These are phyloP conservation scores for Exidia glandulosa DNA, from an alignment of 768 basidiomycete genomes.

Conservation along the genomic window DNA sequence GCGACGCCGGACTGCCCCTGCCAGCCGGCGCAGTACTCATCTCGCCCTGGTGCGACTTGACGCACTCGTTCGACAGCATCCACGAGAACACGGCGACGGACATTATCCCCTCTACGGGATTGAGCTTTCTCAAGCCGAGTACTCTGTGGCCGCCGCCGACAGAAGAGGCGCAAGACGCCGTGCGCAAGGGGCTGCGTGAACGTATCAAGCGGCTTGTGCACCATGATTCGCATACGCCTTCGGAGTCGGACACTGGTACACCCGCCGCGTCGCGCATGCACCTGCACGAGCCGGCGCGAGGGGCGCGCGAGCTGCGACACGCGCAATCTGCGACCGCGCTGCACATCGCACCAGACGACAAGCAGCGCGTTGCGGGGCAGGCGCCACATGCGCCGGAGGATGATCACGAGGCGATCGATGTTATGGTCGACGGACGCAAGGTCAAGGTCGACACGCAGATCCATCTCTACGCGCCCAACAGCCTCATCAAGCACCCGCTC, in stretches of 20 bases:
- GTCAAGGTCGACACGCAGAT: constrained; percentile 42
- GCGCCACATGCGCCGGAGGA: background rate
- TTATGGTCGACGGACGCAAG: constrained; percentile 30
- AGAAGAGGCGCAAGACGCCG: background rate
- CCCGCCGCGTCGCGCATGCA: background rate
- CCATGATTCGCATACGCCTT: background rate
- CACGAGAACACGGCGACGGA: constrained; percentile 73
- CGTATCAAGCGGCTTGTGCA: background rate
- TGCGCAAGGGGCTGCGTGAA: background rate
- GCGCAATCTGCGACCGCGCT: background rate
- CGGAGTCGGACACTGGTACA: background rate
- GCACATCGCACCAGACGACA: background rate
- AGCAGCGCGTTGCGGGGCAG: background rate
- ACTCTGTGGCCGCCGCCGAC: constrained; percentile 8
- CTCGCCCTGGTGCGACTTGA: constrained; percentile 92
- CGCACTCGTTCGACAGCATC: constrained; percentile 88
- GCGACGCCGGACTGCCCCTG: constrained; percentile 68
- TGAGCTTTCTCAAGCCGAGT: constrained; percentile 7
- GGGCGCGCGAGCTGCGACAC: background rate
- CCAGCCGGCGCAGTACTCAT: constrained; percentile 86
- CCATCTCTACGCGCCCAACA: constrained; percentile 79
- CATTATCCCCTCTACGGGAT: constrained; percentile 3
- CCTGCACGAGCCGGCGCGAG: background rate
- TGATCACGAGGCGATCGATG: constrained; percentile 36
- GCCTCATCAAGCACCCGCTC: constrained; percentile 56